Evolutionary conservation across 202 grass and related monocot genomes (phyloP).

Genomic region (Zizania palustris): DNA sequence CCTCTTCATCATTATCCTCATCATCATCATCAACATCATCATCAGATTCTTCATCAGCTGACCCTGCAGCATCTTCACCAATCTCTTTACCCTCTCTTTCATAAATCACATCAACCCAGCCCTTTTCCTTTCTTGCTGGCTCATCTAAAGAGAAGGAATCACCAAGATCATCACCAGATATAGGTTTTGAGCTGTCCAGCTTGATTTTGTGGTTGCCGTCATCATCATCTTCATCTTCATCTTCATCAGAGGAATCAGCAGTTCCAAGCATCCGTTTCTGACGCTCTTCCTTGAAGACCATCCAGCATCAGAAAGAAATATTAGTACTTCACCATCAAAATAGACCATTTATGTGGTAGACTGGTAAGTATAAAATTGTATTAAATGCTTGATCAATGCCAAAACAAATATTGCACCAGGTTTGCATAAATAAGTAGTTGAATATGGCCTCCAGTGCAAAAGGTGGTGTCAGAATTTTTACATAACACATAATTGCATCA

Average conservation of each 20-base stretch:
- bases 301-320: constrained; percentile 36
- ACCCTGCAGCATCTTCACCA: constrained; percentile 48
- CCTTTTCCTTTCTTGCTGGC: constrained; percentile 48
- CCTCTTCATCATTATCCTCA: constrained; percentile 26
- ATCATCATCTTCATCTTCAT: constrained; percentile 40
- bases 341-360: neutral
- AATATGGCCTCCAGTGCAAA: neutral
- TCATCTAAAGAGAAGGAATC: constrained; percentile 68
- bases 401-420: constrained; percentile 18
- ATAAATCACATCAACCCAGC: constrained; percentile 73
- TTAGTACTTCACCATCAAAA: constrained; percentile 18
- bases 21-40: constrained; percentile 48
- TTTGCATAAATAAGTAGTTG: constrained; percentile 15
- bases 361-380: constrained; percentile 19
- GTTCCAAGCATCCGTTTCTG: constrained; percentile 78
- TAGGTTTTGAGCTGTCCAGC: constrained; percentile 60
- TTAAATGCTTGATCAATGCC: neutral
- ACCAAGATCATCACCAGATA: constrained; percentile 94
- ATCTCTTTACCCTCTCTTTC: constrained; percentile 54
- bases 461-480: neutral
- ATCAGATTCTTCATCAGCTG: constrained; percentile 59
- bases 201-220: constrained; percentile 34
- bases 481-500: neutral
- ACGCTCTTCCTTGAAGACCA: constrained; percentile 65
- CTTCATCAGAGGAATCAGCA: constrained; percentile 69